Evolutionary conservation across 202 grass and related monocot species (phyloP).

Genomic region (Zoysia matrella): DNA sequence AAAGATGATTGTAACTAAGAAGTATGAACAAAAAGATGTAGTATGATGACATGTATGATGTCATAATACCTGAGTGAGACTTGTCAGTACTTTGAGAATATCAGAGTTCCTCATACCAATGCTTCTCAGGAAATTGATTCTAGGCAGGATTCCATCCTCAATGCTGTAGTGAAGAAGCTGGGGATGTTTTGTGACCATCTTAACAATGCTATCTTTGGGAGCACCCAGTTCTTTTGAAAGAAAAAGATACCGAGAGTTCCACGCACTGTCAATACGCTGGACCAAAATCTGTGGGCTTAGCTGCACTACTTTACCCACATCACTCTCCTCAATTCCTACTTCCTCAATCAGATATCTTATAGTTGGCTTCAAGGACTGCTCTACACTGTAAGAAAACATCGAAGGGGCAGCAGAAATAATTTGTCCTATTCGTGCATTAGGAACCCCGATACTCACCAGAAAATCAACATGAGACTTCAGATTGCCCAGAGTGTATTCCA

Average conservation of each 20-base stretch:
- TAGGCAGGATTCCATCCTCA: conserved; percentile 87
- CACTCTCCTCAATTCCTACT: conserved; percentile 76
- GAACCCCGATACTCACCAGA: conserved; percentile 71
- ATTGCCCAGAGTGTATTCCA: conserved; percentile 85
- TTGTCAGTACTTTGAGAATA: conserved; percentile 91
- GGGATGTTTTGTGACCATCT: conserved; percentile 93
- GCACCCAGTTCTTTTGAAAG: conserved; percentile 86
- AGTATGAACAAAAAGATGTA: conserved; percentile 7
- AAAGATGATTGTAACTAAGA: not conserved
- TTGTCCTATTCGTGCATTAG: conserved; percentile 63
- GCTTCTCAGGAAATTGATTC: conserved; percentile 89
- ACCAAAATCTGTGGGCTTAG: conserved; percentile 98
- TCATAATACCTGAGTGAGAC: conserved; percentile 85
- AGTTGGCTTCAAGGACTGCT: conserved; percentile 86
- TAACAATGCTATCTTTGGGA: conserved; percentile 89
- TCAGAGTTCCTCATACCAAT: conserved; percentile 80
- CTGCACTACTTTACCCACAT: conserved; percentile 90
- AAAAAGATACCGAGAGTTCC: conserved; percentile 83
- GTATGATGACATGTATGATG: conserved; percentile 26
- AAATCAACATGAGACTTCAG: conserved; percentile 89
- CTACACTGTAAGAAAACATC: conserved; percentile 89
- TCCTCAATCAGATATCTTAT: conserved; percentile 85
- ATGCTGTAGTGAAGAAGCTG: conserved; percentile 98
- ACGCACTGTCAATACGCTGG: conserved; percentile 75
- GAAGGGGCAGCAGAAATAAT: conserved; percentile 80